These are phyloP conservation scores for Colletotrichum endophyticum DNA, from an alignment of 2,329 filamentous ascomycete species.

Conservation along the genomic window DNA sequence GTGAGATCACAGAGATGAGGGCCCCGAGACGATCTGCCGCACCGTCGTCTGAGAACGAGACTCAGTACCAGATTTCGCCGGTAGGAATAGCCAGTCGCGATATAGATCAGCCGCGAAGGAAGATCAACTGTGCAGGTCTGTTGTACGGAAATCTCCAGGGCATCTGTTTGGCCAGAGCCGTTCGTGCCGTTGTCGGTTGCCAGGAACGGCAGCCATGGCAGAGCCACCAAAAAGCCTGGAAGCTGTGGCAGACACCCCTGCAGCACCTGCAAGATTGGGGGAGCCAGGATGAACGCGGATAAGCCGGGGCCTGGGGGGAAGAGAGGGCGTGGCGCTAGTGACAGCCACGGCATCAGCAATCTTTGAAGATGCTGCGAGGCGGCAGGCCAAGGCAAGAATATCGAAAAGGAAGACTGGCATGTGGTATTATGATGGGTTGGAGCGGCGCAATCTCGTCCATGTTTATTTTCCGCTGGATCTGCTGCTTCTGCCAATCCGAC, in stretches of 20 bases:
- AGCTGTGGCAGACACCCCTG: slow-evolving; percentile 5
- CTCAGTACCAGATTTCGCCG: background rate
- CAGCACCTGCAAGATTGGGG: slow-evolving; percentile 8
- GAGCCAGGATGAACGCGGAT: slow-evolving; percentile 5
- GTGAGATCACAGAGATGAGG: background rate
- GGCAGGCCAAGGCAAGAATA: slow-evolving; percentile 1
- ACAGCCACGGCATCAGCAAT: background rate
- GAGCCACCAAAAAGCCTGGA: slow-evolving; percentile 5
- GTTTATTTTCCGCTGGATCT: background rate
- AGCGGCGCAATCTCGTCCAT: background rate
- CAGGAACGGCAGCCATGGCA: slow-evolving; percentile 13
- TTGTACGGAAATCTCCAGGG: background rate
- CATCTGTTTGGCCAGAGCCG: slow-evolving; percentile 4
- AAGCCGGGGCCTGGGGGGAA: background rate
- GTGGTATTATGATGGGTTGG: background rate
- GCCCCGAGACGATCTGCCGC: background rate
- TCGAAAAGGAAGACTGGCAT: slow-evolving; percentile 17
- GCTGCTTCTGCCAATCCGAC: slow-evolving; percentile 3
- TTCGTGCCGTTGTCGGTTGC: slow-evolving; percentile 10
- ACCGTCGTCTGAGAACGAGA: background rate
- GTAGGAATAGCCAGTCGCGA: background rate
- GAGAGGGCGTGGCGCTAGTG: background rate
- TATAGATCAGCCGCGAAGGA: background rate
- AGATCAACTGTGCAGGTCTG: background rate
- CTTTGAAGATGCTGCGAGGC: background rate